These are phyloP conservation scores for Auriscalpium orientale DNA, from an alignment of 768 basidiomycete genomes.

Conservation along the genomic window DNA sequence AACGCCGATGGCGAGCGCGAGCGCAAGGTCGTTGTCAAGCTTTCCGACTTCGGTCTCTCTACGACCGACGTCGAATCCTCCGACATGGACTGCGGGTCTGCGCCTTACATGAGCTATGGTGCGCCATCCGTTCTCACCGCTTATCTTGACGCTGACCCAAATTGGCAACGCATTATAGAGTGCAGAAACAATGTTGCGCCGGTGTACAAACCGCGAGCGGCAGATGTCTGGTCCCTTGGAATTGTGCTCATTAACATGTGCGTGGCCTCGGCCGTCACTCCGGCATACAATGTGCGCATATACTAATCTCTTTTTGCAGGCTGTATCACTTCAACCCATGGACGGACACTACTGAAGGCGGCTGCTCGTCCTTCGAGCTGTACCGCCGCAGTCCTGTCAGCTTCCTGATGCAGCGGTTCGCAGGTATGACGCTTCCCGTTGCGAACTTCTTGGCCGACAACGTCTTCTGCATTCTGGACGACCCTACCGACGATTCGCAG, in stretches of 20 bases:
- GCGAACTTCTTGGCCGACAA: constrained; percentile 80
- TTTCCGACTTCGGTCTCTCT: constrained; percentile 93
- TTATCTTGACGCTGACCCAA: not conserved
- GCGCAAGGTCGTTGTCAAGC: constrained; percentile 90
- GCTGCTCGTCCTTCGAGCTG: constrained; percentile 72
- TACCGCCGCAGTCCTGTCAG: constrained; percentile 72
- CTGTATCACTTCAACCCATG: constrained; percentile 98
- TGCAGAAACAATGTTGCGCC: constrained; percentile 97
- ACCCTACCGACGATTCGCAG: constrained; percentile 48
- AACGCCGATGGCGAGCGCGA: constrained; percentile 52
- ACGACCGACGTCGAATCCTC: constrained; percentile 83
- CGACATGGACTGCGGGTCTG: constrained; percentile 98
- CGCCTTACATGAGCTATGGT: constrained; percentile 99
- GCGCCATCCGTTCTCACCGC: constrained; percentile 24
- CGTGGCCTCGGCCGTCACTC: constrained; percentile 19
- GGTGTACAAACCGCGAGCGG: constrained; percentile 87
- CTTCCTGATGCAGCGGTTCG: constrained; percentile 87
- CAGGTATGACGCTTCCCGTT: constrained; percentile 80
- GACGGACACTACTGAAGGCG: constrained; percentile 85
- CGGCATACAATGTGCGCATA: constrained; percentile 5
- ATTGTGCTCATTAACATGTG: constrained; percentile 99
- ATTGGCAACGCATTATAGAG: constrained; percentile 40
- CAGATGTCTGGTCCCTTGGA: constrained; percentile 98
- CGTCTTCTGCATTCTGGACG: constrained; percentile 76
- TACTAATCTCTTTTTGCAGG: constrained; percentile 33